A percentile compares a stretch with the other conserved stretches of the same genome.
phyloP scores from a whole-genome alignment of 306 rosid genomes.

The Dryas drummondii region DNA sequence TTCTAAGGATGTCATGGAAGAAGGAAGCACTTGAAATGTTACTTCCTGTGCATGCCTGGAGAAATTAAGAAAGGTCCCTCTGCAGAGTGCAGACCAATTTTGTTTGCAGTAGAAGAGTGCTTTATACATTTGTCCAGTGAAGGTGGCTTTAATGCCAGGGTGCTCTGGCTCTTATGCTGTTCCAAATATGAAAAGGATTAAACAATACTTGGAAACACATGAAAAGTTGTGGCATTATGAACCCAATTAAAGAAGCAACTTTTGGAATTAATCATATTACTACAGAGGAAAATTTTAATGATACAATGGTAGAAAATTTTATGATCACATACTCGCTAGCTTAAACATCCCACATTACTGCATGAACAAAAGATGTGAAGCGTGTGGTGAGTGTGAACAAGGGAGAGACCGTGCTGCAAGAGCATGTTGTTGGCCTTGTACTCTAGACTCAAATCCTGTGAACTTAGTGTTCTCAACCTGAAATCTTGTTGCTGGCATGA shows the following conservation, averaged over 20 bases:
- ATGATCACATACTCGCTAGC: background rate
- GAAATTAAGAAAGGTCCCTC: background rate
- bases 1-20: conserved; percentile 27
- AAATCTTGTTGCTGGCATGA: conserved; percentile 42
- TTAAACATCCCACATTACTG: conserved; percentile 11
- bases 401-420: conserved; percentile 39
- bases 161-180: background rate
- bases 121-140: too few species aligned
- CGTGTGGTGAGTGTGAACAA: conserved; percentile 50
- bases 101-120: background rate
- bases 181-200: too few species aligned
- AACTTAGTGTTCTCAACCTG: conserved; percentile 50
- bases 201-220: too few species aligned
- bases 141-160: background rate
- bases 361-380: conserved; percentile 51
- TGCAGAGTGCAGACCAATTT: background rate
- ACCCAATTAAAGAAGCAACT: background rate
- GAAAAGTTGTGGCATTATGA: background rate
- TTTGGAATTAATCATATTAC: conserved; percentile 8
- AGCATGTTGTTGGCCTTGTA: conserved; percentile 37
- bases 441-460: conserved; percentile 42
- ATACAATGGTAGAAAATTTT: background rate
- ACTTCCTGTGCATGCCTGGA: background rate
- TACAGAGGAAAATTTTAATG: background rate
- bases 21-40: conserved; percentile 34